These are phyloP conservation scores for Brassica hybrid DNA, from an alignment of 441 rosid genomes.

Conservation along the genomic window DNA sequence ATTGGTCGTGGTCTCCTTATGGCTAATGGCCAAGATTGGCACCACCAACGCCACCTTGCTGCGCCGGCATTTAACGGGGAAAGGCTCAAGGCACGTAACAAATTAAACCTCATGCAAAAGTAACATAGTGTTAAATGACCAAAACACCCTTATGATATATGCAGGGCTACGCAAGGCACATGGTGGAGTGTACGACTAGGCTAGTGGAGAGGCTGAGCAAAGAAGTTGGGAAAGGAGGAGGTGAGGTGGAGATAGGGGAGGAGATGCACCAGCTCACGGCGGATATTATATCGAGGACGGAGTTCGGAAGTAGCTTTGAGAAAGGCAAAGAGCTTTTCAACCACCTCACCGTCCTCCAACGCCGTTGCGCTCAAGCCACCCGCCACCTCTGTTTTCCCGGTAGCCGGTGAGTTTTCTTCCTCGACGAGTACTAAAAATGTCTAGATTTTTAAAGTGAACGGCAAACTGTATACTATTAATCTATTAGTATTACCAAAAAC, in stretches of 20 bases:
- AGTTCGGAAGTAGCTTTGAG: conserved; percentile 76
- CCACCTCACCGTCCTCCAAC: conserved; percentile 68
- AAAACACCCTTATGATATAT: conserved; percentile 5
- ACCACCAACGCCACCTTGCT: conserved; percentile 82
- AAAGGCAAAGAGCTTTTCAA: conserved; percentile 87
- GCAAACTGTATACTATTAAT: not conserved
- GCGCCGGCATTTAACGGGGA: conserved; percentile 90
- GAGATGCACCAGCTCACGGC: conserved; percentile 80
- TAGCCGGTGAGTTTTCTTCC: conserved; percentile 60
- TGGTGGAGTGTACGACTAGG: conserved; percentile 80
- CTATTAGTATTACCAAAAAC: not conserved
- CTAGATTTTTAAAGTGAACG: not conserved
- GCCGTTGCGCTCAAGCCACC: conserved; percentile 76
- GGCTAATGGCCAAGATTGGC: conserved; percentile 92
- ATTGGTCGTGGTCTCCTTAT: conserved; percentile 82
- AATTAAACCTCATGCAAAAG: conserved; percentile 28
- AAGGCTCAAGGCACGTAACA: conserved; percentile 65
- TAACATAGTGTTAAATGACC: not conserved
- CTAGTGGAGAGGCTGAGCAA: conserved; percentile 63
- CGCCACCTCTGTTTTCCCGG: conserved; percentile 91
- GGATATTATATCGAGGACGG: conserved; percentile 84
- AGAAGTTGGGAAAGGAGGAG: conserved; percentile 54
- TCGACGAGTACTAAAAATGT: not conserved
- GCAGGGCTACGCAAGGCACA: conserved; percentile 71
- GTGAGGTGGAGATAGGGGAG: conserved; percentile 87